Evolutionary conservation across 129 eudicot genomes (phyloP), one percentile per base, ranked within the genome.

Genomic region (Flaveria brownii): DNA sequence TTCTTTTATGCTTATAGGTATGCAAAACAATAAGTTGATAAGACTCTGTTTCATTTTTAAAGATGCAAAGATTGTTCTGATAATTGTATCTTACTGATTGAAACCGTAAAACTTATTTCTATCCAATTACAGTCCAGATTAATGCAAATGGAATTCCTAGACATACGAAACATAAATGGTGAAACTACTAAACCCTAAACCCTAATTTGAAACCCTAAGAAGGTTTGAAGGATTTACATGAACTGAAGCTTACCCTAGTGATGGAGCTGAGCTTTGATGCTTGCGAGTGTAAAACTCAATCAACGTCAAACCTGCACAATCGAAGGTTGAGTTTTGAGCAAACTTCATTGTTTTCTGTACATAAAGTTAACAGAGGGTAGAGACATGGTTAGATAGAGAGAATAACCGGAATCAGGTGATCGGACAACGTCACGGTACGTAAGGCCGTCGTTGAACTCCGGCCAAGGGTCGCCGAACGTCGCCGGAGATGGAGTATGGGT

Each of bases 381-480:
- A 36, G 41, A 36, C 6, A 69, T 69, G 46, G 17, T 43, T 4
- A 75, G 49, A 68, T 2, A 62, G 56, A 43, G 60, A 51, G 60
- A 15, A 14, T 41, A 23, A 91, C 97, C 97, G 70, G 88, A 83
- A 77, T 91, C 86, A 59, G 86, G 65, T 67, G 84, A 67, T 0
- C 84, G 87, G 74, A 91, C 18, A 70, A 83, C n/a, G 66, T 91
- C 97, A 18, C 84, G 85, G 77, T 91, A 91, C 17, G 80, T 76
- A 65, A 91, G 74, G 9, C 97, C 97, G 77, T 80, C 90, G 78
- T 91, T 91, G 39, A 82, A 79, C 69, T 91, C 91, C 55, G 94
- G 94, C 97, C 97, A 91, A 14, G 84, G 81, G 79, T 72, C 84
- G 1, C 97, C 97, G 55, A 91, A 82, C 49, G 82, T 41, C 56